Conservation (phyloP, 345 rosid genomes). For the Pelargonium nanum region DNA sequence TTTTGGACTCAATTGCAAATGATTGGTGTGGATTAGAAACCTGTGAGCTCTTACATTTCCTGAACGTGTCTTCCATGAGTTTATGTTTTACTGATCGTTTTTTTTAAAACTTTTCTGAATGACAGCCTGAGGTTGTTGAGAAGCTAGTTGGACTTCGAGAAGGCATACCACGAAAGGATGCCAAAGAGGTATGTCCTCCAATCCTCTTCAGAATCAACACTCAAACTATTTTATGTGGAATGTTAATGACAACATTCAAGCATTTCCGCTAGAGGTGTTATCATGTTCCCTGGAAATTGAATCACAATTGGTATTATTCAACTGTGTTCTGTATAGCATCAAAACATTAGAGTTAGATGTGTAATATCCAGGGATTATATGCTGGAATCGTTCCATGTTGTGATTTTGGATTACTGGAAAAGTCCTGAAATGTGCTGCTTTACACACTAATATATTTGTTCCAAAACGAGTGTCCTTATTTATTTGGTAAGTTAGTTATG, state of each 20-base stretch:
- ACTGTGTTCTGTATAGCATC: not conserved
- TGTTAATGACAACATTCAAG: not conserved
- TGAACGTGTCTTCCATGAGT: not conserved
- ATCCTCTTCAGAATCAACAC: not conserved
- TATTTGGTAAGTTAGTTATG: too few species aligned
- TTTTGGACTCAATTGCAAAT: not conserved
- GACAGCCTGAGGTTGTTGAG: slow-evolving; percentile 94
- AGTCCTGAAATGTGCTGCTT: not conserved
- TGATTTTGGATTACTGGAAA: not conserved
- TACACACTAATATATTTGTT: too few species aligned
- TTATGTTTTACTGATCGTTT: not conserved
- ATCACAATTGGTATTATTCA: too few species aligned
- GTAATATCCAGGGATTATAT: not conserved
- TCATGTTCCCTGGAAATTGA: too few species aligned
- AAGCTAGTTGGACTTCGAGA: slow-evolving; percentile 90
- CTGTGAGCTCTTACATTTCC: too few species aligned
- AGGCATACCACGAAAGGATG: slow-evolving; percentile 94
- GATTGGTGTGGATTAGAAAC: not conserved
- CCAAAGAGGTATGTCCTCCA: slow-evolving; percentile 65
- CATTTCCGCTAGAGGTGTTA: not conserved
- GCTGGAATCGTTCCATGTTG: not conserved
- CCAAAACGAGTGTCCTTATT: too few species aligned
- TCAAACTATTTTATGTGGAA: not conserved
- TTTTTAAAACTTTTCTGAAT: slow-evolving; percentile 1
- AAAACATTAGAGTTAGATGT: not conserved